Conservation (phyloP, 768 basidiomycete species). For the Tricholoma bakamatsutake region DNA sequence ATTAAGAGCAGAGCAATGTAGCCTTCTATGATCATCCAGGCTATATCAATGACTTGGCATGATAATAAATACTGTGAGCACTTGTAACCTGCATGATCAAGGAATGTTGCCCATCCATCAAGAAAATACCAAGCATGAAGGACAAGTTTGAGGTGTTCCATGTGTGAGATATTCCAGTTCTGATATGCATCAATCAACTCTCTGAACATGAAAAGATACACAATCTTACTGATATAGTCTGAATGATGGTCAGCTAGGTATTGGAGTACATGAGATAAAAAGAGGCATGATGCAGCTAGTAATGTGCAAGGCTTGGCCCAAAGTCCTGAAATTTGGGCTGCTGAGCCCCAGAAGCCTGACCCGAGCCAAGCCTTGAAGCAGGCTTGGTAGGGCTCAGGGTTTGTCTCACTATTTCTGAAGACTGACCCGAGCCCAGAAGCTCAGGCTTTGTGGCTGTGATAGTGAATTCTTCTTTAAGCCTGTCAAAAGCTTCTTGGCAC, state of each 20-base stretch:
- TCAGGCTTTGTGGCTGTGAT: too few relatives aligned
- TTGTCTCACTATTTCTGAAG: too few relatives aligned
- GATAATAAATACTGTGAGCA: conserved; percentile 25
- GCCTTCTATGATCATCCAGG: conserved; percentile 12
- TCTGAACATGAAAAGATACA: conserved; percentile 25
- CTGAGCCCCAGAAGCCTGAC: too few relatives aligned
- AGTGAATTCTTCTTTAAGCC: too few relatives aligned
- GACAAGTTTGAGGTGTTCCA: conserved; percentile 22
- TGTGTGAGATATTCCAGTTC: conserved; percentile 28
- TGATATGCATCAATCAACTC: too few relatives aligned
- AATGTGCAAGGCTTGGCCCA: too few relatives aligned
- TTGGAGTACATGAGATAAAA: conserved; percentile 27
- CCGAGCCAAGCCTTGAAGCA: too few relatives aligned
- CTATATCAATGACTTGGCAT: conserved; percentile 20
- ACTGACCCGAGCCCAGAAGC: too few relatives aligned
- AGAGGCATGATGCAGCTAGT: conserved; percentile 35
- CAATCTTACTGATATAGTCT: conserved; percentile 18
- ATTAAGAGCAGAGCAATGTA: conserved; percentile 21
- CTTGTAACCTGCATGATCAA: conserved; percentile 14
- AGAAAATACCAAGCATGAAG: conserved; percentile 27
- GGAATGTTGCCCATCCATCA: conserved; percentile 21
- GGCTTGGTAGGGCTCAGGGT: too few relatives aligned
- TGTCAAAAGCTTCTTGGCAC: too few relatives aligned
- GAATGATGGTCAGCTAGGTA: conserved; percentile 19
- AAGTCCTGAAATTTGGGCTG: too few relatives aligned